A percentile compares a stretch with the other conserved stretches of the same genome.
Conservation (phyloP, 1,284 basidiomycete species). For the Ustilago tritici region DNA sequence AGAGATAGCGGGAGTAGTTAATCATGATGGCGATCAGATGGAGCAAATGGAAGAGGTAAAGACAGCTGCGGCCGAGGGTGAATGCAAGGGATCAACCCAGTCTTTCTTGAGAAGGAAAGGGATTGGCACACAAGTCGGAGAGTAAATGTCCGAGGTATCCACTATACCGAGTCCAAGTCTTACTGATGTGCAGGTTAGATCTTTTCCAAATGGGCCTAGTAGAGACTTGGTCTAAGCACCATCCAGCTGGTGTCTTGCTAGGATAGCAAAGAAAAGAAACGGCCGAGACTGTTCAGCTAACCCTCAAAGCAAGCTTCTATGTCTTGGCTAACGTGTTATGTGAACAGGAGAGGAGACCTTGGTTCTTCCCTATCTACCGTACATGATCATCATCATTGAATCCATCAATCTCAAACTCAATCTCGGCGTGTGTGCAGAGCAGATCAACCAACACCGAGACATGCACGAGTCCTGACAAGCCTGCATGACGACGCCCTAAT, state of each 20-base stretch:
- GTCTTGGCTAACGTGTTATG: not conserved
- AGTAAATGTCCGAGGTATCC: not conserved
- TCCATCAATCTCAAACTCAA: not conserved
- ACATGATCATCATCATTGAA: not conserved
- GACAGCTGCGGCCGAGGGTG: not conserved
- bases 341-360: not conserved
- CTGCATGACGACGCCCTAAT: not conserved
- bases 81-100: too few relatives aligned
- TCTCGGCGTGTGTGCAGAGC: not conserved
- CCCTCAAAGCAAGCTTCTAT: slow-evolving; percentile 2
- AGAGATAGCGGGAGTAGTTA: not conserved
- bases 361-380: slow-evolving; percentile 8
- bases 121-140: not conserved
- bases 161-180: too few relatives aligned
- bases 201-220: not conserved
- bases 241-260: not conserved
- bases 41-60: not conserved
- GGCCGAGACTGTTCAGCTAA: not conserved
- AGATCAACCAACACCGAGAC: slow-evolving; percentile 4
- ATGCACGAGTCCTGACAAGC: not conserved
- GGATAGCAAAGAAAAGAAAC: not conserved
- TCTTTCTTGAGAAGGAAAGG: too few relatives aligned
- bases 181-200: not conserved
- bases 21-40: not conserved
- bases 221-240: not conserved